These are phyloP conservation scores for Aspergillus proliferans DNA, from an alignment of 2,329 filamentous ascomycete genomes.

Conservation along the genomic window DNA sequence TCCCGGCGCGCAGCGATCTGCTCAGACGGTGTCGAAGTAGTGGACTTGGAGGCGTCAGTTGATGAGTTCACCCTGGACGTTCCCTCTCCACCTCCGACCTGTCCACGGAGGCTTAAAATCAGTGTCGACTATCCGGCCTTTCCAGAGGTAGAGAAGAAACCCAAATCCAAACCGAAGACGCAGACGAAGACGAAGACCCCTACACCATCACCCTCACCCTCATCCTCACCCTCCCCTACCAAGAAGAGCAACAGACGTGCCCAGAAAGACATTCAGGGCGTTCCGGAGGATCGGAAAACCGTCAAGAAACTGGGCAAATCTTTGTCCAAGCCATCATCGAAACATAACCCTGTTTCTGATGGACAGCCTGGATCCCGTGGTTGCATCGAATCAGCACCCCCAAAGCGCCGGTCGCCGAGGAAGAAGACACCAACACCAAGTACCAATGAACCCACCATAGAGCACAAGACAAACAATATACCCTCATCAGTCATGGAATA, in stretches of 20 bases:
- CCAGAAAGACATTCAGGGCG: background rate
- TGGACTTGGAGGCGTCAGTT: constrained; percentile 5
- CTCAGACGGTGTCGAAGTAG: constrained; percentile 6
- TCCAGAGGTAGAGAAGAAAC: background rate
- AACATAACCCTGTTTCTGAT: too few species aligned
- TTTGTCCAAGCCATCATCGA: constrained; percentile 11
- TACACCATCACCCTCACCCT: too few species aligned
- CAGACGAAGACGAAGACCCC: too few species aligned
- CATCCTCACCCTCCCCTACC: background rate
- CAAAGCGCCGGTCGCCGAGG: background rate
- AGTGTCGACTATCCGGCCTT: constrained; percentile 12
- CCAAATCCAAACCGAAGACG: background rate
- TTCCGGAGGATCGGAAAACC: background rate
- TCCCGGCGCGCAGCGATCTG: constrained; percentile 5
- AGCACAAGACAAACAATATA: background rate
- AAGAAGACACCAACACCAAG: background rate
- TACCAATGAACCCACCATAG: background rate
- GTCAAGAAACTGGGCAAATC: constrained; percentile 14
- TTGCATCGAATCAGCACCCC: background rate
- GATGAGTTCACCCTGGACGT: background rate
- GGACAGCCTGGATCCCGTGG: background rate
- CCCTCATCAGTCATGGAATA: background rate
- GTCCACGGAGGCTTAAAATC: constrained; percentile 10
- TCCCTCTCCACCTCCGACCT: constrained; percentile 1
- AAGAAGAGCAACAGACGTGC: background rate